Evolutionary conservation across 2,329 filamentous ascomycete species (phyloP).

Genomic region (Hymenoscyphus fraxineus): DNA sequence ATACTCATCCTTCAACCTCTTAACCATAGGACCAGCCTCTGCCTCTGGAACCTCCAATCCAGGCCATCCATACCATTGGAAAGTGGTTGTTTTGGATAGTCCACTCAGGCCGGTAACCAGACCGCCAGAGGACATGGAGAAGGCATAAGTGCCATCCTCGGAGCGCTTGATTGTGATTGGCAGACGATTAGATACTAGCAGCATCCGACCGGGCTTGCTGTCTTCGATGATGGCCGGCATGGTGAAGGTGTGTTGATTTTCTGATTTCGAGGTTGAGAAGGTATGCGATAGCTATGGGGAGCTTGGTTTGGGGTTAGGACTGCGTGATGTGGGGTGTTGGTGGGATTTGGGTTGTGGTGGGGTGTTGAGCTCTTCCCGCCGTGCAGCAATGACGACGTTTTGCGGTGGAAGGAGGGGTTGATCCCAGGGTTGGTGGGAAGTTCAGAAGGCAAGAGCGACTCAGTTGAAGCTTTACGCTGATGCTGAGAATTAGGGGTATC

Average conservation of each 20-base stretch:
- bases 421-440: not conserved
- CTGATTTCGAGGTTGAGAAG: not conserved
- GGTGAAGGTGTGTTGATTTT: slow-evolving; percentile 1
- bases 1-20: slow-evolving; percentile 80
- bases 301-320: not conserved
- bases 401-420: not conserved
- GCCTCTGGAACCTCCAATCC: slow-evolving; percentile 85
- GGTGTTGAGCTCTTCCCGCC: not conserved
- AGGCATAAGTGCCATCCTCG: slow-evolving; percentile 86
- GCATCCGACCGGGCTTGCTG: slow-evolving; percentile 45
- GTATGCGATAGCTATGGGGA: not conserved
- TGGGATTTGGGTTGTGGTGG: not conserved
- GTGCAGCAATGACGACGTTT: not conserved
- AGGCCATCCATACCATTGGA: slow-evolving; percentile 99
- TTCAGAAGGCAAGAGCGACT: too few species aligned
- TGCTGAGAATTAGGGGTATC: too few species aligned
- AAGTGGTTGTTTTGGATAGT: slow-evolving; percentile 85
- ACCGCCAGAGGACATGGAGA: slow-evolving; percentile 95
- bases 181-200: slow-evolving; percentile 90
- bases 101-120: slow-evolving; percentile 92
- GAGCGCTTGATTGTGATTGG: slow-evolving; percentile 95
- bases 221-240: slow-evolving; percentile 31
- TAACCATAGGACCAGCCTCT: slow-evolving; percentile 70
- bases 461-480: too few species aligned
- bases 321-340: not conserved